Percentiles rank a stretch among this genome's conserved stretches.
Evolutionary conservation across 75 land plant genomes (phyloP).

Genomic region (Picea glauca): DNA sequence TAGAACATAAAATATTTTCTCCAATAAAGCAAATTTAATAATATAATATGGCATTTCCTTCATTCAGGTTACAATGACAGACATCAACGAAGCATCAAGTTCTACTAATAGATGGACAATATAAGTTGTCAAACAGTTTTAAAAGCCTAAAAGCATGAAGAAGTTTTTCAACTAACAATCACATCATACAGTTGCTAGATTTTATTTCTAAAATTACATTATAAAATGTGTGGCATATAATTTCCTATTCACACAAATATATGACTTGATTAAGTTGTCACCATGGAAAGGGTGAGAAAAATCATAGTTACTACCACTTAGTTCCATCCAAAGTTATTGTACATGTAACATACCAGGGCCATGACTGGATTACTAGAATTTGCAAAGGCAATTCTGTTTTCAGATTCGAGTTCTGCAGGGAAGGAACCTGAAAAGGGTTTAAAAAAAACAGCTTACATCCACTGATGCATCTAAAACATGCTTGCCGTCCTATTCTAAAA

Average conservation of each 20-base stretch:
- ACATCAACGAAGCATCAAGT: not conserved
- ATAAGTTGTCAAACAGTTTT: not conserved
- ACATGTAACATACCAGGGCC: conserved; percentile 67
- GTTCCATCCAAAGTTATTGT: not conserved
- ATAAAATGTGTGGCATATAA: not conserved
- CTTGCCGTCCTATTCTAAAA: not conserved
- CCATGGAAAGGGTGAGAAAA: not conserved
- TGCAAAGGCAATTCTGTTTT: conserved; percentile 61
- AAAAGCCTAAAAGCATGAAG: not conserved
- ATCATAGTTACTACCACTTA: not conserved
- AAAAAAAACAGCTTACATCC: not conserved
- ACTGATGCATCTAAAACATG: not conserved
- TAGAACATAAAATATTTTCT: not conserved
- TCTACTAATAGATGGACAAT: not conserved
- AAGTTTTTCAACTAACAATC: not conserved
- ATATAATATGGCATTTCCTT: not conserved
- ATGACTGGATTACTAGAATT: conserved; percentile 90
- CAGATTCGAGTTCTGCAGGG: conserved; percentile 19
- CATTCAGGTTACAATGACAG: not conserved
- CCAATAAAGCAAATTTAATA: not conserved
- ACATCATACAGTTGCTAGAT: not conserved
- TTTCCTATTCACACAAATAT: not conserved
- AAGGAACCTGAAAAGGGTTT: conserved; percentile 16
- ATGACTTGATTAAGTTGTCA: too few species aligned
- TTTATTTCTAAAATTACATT: too few species aligned